These are phyloP conservation scores for Solanum phureja DNA, from an alignment of 257 asterid species.

Conservation along the genomic window DNA sequence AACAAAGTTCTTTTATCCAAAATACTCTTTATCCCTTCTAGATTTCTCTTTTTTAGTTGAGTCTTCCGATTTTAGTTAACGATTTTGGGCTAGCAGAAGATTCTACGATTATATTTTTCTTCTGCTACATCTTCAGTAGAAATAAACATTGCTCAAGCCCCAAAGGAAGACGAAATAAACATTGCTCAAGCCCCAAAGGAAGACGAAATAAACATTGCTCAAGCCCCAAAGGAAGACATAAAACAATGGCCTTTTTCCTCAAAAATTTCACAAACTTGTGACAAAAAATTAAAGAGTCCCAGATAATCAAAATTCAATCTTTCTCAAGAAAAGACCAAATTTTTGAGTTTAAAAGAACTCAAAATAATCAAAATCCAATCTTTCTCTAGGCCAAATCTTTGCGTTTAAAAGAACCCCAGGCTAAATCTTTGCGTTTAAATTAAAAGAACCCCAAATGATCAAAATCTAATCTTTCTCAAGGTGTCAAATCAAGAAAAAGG, in stretches of 20 bases:
- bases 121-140: not conserved
- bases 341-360: not conserved
- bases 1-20: no score
- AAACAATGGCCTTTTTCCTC: not conserved
- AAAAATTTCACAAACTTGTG: not conserved
- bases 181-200: not conserved
- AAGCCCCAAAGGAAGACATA: not conserved
- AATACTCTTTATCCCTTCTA: no score
- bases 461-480: no score
- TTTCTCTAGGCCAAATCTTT: not conserved
- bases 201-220: conserved; percentile 17
- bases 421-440: not conserved
- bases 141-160: conserved; percentile 10
- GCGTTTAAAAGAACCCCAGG: not conserved
- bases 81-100: no score
- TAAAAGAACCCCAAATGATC: not conserved
- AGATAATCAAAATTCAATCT: not conserved
- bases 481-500: no score
- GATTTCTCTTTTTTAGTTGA: no score
- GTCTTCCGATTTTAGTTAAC: no score
- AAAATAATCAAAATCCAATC: not conserved
- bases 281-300: not conserved
- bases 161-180: conserved; percentile 6
- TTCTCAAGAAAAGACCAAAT: not conserved
- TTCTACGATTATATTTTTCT: no score